These are phyloP conservation scores for Nicotiana knightiana DNA, from an alignment of 257 asterid species.

Conservation along the genomic window DNA sequence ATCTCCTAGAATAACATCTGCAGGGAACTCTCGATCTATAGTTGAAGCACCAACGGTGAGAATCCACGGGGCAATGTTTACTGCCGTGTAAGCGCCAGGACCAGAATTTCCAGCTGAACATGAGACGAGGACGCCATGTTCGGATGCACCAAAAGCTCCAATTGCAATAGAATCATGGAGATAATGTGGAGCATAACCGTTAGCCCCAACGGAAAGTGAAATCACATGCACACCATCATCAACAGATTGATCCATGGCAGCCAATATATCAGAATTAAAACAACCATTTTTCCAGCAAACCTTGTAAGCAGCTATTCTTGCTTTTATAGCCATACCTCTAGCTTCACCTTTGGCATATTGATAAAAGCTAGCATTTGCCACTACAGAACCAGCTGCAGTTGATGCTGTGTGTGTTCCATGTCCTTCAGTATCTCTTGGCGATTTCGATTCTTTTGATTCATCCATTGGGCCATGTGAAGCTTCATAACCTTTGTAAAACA, in stretches of 20 bases:
- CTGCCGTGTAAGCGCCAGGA: conserved; percentile 58
- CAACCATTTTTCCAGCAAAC: conserved; percentile 77
- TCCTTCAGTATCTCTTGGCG: conserved; percentile 93
- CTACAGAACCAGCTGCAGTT: conserved; percentile 84
- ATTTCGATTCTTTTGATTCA: conserved; percentile 37
- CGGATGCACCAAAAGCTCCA: conserved; percentile 69
- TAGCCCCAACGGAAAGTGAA: conserved; percentile 80
- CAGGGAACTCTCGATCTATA: conserved; percentile 84
- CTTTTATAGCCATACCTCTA: conserved; percentile 85
- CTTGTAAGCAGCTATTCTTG: conserved; percentile 81
- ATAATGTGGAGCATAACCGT: conserved; percentile 62
- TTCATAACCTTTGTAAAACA: conserved; percentile 61
- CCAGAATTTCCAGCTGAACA: conserved; percentile 93
- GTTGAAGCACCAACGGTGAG: conserved; percentile 97
- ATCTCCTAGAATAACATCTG: conserved; percentile 78
- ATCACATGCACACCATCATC: conserved; percentile 74
- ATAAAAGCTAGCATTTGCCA: conserved; percentile 63
- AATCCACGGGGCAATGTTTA: conserved; percentile 92
- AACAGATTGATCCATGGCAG: conserved; percentile 77
- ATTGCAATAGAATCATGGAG: conserved; percentile 74
- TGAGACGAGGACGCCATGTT: conserved; percentile 77
- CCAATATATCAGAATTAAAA: conserved; percentile 81
- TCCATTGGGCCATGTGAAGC: conserved; percentile 35
- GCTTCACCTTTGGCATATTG: conserved; percentile 80
- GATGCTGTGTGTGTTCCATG: conserved; percentile 97